Evolutionary conservation across 2,329 filamentous ascomycete species (phyloP).

Genomic region (Diaporthe eres): DNA sequence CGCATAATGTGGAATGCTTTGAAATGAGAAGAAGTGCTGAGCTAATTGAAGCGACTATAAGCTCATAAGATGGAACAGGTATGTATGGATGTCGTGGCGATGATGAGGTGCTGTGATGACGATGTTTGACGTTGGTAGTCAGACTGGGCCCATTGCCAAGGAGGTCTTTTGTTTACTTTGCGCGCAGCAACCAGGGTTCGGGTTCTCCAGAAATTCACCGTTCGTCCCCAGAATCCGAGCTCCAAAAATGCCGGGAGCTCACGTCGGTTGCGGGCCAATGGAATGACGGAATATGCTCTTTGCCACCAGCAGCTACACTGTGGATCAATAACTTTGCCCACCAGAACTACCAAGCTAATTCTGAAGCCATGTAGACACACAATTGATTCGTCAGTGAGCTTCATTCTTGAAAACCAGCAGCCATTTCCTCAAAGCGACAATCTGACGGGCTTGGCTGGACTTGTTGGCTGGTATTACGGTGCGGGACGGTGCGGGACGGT

Average conservation of each 20-base stretch:
- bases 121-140: slow-evolving; percentile 4
- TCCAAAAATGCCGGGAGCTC: slow-evolving; percentile 10
- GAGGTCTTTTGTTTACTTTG: slow-evolving; percentile 23
- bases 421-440: not conserved
- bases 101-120: not conserved
- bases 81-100: not conserved
- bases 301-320: not conserved
- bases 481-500: slow-evolving; percentile 7
- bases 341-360: not conserved
- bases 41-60: not conserved
- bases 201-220: not conserved
- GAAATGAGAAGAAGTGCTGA: not conserved
- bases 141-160: not conserved
- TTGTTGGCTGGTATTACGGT: not conserved
- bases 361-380: not conserved
- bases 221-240: slow-evolving; percentile 16
- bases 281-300: slow-evolving; percentile 11
- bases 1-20: not conserved
- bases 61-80: not conserved
- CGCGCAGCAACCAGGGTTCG: slow-evolving; percentile 22
- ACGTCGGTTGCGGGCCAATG: slow-evolving; percentile 29
- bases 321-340: not conserved
- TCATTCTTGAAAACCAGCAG: not conserved
- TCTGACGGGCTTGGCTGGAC: too few species aligned
- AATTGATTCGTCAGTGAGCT: not conserved